A percentile compares a stretch with the other conserved stretches of the same genome.
Conservation (phyloP, 1,284 basidiomycete genomes). For the Coniophora puteana region DNA sequence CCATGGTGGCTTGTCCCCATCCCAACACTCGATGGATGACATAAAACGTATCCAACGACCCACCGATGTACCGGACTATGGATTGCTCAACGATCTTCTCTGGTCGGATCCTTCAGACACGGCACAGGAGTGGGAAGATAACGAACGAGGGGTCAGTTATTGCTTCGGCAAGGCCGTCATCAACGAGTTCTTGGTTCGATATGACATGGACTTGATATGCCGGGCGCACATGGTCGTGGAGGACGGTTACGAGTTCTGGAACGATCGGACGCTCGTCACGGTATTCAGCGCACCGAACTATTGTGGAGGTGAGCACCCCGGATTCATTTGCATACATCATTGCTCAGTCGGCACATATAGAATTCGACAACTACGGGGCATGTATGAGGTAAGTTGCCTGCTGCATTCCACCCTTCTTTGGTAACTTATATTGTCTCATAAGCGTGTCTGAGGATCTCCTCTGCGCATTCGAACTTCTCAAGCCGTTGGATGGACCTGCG, state of each 20-base stretch:
- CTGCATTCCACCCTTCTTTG: slow-evolving; percentile 12
- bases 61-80: slow-evolving; percentile 99
- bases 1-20: slow-evolving; percentile 98
- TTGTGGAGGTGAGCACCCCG: slow-evolving; percentile 77
- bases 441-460: slow-evolving; percentile 96
- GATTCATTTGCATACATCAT: slow-evolving; percentile 14
- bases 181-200: slow-evolving; percentile 89
- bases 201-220: slow-evolving; percentile 99
- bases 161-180: slow-evolving; percentile 99
- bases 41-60: slow-evolving; percentile 98
- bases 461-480: slow-evolving; percentile 97
- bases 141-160: slow-evolving; percentile 99
- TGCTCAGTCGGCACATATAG: slow-evolving; percentile 35
- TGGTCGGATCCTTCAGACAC: slow-evolving; percentile 99
- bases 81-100: slow-evolving; percentile 93
- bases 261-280: slow-evolving; percentile 96
- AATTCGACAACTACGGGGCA: slow-evolving; percentile 98
- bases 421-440: slow-evolving; percentile 11
- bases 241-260: slow-evolving; percentile 99
- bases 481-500: slow-evolving; percentile 93
- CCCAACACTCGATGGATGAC: slow-evolving; percentile 97
- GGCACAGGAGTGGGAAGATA: slow-evolving; percentile 98
- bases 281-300: slow-evolving; percentile 99
- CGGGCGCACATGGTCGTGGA: slow-evolving; percentile 99
- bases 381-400: slow-evolving; percentile 70